Conservation (phyloP, 306 rosid genomes). For the Corylus heterophylla region DNA sequence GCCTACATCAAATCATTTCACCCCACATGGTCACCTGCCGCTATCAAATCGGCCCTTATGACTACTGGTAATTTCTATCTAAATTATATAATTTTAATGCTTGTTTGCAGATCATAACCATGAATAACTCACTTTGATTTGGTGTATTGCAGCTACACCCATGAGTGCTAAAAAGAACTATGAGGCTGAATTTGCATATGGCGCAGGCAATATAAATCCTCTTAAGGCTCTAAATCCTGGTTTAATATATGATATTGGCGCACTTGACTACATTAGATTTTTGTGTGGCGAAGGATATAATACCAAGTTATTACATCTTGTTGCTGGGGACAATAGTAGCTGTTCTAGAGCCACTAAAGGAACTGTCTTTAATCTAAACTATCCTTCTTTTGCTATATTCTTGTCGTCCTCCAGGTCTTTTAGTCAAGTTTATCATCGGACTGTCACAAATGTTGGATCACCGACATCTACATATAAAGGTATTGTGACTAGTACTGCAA, state of each 20-base stretch:
- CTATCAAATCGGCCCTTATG: constrained; percentile 35
- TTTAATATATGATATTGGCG: constrained; percentile 37
- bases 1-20: constrained; percentile 36
- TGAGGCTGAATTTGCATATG: constrained; percentile 39
- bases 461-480: constrained; percentile 35
- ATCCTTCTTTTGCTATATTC: constrained; percentile 46
- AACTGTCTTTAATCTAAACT: constrained; percentile 38
- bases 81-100: too few relatives aligned
- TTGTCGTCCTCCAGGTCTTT: not conserved
- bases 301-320: constrained; percentile 14
- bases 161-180: constrained; percentile 17
- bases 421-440: constrained; percentile 37
- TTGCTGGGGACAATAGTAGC: constrained; percentile 34
- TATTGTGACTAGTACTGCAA: constrained; percentile 11
- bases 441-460: constrained; percentile 48
- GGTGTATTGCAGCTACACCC: constrained; percentile 28
- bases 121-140: not conserved
- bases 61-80: constrained; percentile 28
- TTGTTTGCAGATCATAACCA: not conserved
- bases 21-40: constrained; percentile 42
- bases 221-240: constrained; percentile 9
- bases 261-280: constrained; percentile 32
- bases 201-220: constrained; percentile 41
- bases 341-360: constrained; percentile 25
- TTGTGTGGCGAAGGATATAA: constrained; percentile 49